Evolutionary conservation across 208 protist species (phyloP), one percentile per base, ranked within the genome.

Genomic region (Trypanosoma cruzi): DNA sequence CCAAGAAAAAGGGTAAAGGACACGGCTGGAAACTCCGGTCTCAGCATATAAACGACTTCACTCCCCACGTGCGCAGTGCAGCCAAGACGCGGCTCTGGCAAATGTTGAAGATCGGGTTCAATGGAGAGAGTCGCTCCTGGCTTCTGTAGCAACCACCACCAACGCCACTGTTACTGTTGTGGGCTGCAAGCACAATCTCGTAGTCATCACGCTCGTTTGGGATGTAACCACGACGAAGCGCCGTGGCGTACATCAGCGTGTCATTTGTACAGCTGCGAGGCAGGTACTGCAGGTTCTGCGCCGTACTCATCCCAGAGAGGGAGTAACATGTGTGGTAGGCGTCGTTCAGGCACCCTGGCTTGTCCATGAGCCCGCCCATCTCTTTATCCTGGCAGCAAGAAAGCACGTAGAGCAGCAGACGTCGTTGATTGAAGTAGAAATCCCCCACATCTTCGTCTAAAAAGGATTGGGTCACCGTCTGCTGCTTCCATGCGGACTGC

Each of bases 271-370:
- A 31, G 4, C 18, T 8, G 20, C 42, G n/a, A 24, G 66, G 52
- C 29, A 74, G 22, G 79, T 92, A 89, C 44, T 88, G 82, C 69
- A 91, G 42, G 64, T 93, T 92, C 73, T 97, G 90, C 22, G 90
- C 83, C 22, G 81, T 68, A 55, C 86, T 88, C 60, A 94, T 68
- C 1, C 95, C 95, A 6, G 81, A 85, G 1, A 98, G 73, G 0
- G 90, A 65, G 77, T 97, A 97, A 78, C 91, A 98, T 18, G 92
- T 97, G 81, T 98, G 95, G 75, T 97, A 97, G 32, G 67, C 69
- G 67, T 98, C 95, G 49, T 81, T 71, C 4, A 62, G 68, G 32
- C 53, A 80, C 14, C 59, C 58, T 4, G 95, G 95, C 67, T 98
- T 98, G 64, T 98, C 95, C 72, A 82, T 79, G 10, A 97, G 49